These are phyloP conservation scores for Pouteria campechiana DNA, from an alignment of 179 eudicot genomes.

Conservation along the genomic window DNA sequence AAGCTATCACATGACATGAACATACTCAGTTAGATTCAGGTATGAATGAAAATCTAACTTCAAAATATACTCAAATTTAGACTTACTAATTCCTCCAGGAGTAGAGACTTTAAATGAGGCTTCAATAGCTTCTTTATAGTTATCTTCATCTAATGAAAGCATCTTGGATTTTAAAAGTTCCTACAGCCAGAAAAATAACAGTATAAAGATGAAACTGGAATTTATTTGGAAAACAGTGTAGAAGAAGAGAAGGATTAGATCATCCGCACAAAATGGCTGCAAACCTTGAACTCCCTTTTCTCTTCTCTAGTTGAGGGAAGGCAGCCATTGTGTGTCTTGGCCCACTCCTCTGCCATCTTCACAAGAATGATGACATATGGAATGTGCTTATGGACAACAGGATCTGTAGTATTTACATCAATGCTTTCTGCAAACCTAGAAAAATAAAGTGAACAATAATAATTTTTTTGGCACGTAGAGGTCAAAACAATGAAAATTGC, in stretches of 20 bases:
- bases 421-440: slow-evolving; percentile 72
- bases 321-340: slow-evolving; percentile 58
- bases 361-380: slow-evolving; percentile 88
- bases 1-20: no score
- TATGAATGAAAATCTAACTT: no score
- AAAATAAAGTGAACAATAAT: no score
- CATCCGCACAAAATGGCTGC: slow-evolving; percentile 6
- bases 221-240: no score
- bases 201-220: no score
- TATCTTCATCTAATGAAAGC: slow-evolving; percentile 78
- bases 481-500: slow-evolving; percentile 12
- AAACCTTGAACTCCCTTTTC: slow-evolving; percentile 84
- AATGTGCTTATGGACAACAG: slow-evolving; percentile 90
- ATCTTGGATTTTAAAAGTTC: slow-evolving; percentile 66
- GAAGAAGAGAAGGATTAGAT: not conserved
- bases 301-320: slow-evolving; percentile 93
- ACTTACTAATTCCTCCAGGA: slow-evolving; percentile 80
- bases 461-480: no score
- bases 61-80: no score
- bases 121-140: slow-evolving; percentile 90
- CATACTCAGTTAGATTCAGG: no score
- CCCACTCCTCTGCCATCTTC: slow-evolving; percentile 89
- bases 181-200: no score
- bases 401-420: slow-evolving; percentile 62
- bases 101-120: slow-evolving; percentile 89